Conservation (phyloP, 345 rosid genomes). For the Sonneratia alba region DNA sequence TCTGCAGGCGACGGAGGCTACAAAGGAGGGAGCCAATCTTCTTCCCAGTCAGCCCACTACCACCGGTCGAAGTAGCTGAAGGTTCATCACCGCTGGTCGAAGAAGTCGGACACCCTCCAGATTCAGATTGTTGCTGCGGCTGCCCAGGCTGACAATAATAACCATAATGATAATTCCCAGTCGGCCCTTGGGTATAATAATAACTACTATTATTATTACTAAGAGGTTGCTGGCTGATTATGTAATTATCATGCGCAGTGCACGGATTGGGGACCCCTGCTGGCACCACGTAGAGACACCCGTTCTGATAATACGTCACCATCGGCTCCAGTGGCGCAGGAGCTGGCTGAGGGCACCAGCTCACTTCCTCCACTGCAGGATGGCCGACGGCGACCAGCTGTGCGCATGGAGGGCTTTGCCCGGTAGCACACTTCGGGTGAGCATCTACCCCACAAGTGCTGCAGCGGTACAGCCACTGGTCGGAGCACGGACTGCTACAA, state of each 20-base stretch:
- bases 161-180: too few species aligned
- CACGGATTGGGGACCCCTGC: not conserved
- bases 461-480: slow-evolving; percentile 32
- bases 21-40: not conserved
- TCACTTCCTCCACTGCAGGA: not conserved
- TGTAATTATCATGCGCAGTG: not conserved
- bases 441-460: slow-evolving; percentile 22
- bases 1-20: not conserved
- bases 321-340: not conserved
- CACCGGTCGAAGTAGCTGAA: too few species aligned
- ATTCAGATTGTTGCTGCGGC: not conserved
- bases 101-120: too few species aligned
- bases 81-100: not conserved
- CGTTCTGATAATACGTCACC: not conserved
- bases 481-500: slow-evolving; percentile 16
- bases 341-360: not conserved
- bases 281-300: not conserved
- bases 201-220: too few species aligned
- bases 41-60: not conserved
- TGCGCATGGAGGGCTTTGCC: not conserved
- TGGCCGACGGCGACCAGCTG: not conserved
- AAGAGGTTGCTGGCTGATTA: too few species aligned
- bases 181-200: too few species aligned
- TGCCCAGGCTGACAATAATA: not conserved
- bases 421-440: slow-evolving; percentile 24